Percentiles rank a stretch among this genome's conserved stretches.
These are phyloP conservation scores for Coniochaeta prunicola DNA, from an alignment of 2,329 filamentous ascomycete species.

Conservation along the genomic window DNA sequence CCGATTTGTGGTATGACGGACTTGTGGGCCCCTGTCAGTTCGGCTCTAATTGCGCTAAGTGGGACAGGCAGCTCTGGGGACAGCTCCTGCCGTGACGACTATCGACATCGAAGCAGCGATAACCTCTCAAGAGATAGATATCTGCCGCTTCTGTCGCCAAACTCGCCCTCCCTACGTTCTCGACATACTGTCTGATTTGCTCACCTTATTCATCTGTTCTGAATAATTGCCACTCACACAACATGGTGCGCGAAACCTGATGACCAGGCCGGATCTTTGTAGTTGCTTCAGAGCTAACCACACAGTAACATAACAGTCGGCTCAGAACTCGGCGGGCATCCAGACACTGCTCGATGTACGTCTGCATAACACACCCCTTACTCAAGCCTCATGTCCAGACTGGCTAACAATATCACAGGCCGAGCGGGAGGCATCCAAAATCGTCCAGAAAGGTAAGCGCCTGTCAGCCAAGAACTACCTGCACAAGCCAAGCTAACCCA, in stretches of 20 bases:
- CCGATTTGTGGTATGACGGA: background rate
- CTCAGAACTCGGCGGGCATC: conserved; percentile 97
- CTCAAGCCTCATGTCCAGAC: too few relatives aligned
- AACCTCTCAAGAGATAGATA: background rate
- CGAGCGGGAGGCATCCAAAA: conserved; percentile 97
- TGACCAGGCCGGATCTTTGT: background rate
- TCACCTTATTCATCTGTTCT: background rate
- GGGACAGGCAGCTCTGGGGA: background rate
- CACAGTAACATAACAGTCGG: conserved; percentile 61
- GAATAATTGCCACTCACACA: background rate
- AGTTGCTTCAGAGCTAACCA: conserved; percentile 11
- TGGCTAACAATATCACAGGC: conserved; percentile 52
- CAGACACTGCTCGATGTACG: conserved; percentile 97
- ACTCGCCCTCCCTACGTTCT: background rate
- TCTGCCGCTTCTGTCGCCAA: background rate
- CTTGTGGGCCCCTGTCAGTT: background rate
- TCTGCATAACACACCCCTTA: conserved; percentile 9
- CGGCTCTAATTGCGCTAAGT: background rate
- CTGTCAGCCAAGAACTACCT: background rate
- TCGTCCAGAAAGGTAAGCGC: conserved; percentile 83
- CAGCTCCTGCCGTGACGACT: background rate
- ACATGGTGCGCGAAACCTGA: background rate
- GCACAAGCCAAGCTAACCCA: conserved; percentile 19
- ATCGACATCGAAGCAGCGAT: background rate
- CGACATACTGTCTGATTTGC: background rate